Evolutionary conservation across 495 filamentous ascomycete species (phyloP).

Genomic region (Aspergillus homomorphus): DNA sequence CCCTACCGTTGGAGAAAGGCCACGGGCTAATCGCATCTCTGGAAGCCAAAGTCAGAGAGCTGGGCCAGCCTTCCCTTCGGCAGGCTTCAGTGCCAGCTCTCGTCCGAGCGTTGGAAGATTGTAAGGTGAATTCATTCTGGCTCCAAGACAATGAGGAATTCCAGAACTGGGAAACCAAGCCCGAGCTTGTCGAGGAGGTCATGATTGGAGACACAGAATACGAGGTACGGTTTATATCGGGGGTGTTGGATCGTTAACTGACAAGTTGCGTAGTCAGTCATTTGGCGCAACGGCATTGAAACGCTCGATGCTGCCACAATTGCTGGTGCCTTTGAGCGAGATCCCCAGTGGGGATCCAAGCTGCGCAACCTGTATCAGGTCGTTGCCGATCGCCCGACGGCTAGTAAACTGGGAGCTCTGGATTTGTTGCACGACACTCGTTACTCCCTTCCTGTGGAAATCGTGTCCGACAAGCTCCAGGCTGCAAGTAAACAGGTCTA

Average conservation of each 20-base stretch:
- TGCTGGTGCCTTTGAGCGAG: conserved; percentile 30
- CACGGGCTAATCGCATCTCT: conserved; percentile 27
- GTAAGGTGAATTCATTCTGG: conserved; percentile 41
- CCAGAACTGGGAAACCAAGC: conserved; percentile 29
- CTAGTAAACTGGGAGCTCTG: conserved; percentile 35
- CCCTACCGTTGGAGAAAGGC: conserved; percentile 31
- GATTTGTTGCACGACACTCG: conserved; percentile 37
- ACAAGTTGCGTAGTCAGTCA: conserved; percentile 29
- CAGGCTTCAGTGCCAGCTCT: conserved; percentile 25
- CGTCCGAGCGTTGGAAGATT: conserved; percentile 30
- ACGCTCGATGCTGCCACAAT: conserved; percentile 28
- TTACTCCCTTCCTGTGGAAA: conserved; percentile 36
- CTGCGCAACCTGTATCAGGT: conserved; percentile 40
- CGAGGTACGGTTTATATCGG: conserved; percentile 24
- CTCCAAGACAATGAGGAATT: conserved; percentile 37
- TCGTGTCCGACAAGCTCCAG: conserved; percentile 29
- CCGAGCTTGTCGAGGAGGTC: conserved; percentile 36
- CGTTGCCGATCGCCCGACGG: conserved; percentile 34
- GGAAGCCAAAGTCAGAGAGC: conserved; percentile 29
- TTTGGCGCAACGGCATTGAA: conserved; percentile 43
- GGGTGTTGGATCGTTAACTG: not conserved
- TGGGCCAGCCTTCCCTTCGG: conserved; percentile 30
- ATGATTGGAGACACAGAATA: conserved; percentile 44
- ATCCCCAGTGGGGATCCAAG: conserved; percentile 26
- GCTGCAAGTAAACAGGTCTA: conserved; percentile 32